Base-by-base conservation (phyloP, 352 stramenopile genomes). In the Phytophthora ramorum region DNA sequence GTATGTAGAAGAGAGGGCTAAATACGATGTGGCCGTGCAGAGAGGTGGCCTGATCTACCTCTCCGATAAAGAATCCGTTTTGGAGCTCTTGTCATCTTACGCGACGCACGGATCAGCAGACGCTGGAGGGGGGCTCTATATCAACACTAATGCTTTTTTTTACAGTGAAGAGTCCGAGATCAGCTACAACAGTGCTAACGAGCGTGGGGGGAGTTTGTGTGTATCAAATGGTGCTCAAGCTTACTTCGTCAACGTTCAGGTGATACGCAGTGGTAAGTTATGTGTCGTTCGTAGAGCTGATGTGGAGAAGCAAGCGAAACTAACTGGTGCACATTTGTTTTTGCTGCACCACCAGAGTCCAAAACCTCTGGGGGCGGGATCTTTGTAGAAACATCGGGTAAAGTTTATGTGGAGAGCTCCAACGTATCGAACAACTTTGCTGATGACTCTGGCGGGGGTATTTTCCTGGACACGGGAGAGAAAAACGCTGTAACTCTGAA, bases 391-490 rank as follows among this genome's bases (percentile, higher is more conserved):
- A 79, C 74, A 19, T 71, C 65, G 2, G 63, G 58, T 5, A 51
- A 48, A 4, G 45, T 79, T 13, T 54, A 48, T 6, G 28, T 81
- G 4, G 24, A 63, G 1, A 50, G 44, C 8, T 82, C 71, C n/a
- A 43, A 64, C 4, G 16, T 91, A 9, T 63, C 61, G 1, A 58
- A 78, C 37, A 91, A 91, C 45, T 54, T 58, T 16, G 83, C 83
- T 0, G 83, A 91, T 38, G 83, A 90, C 49, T 83, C 81, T 0
- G 83, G 83, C 9, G 83, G 83, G 2, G 83, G 69, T 1, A 61
- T 91, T 35, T 91, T 70, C 43, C 17, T 91, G 7, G 77, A 90
- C 35, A 88, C 79, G 0, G 83, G 83, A 2, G 69, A 85, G 10
- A 40, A 59, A 32, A 79, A 85, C 9, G 19, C 60, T 7, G 81